Conservation (phyloP, 2,329 filamentous ascomycete genomes). For the Tothia fuscella region DNA sequence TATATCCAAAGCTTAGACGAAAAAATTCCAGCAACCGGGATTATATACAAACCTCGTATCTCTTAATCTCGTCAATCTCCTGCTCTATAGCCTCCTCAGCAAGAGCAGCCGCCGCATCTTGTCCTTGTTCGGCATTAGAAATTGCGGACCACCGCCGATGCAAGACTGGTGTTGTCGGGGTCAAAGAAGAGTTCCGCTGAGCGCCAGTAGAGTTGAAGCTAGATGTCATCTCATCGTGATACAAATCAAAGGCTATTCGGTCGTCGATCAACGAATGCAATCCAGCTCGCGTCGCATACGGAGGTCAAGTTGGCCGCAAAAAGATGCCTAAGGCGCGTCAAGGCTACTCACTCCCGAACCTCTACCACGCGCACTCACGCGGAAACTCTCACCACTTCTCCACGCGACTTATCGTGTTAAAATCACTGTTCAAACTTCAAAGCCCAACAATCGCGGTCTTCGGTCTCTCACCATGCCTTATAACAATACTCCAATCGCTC, state of each 20-base stretch:
- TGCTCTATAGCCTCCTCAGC: slow-evolving; percentile 69
- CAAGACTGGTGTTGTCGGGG: slow-evolving; percentile 41
- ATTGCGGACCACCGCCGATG: slow-evolving; percentile 57
- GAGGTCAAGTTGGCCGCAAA: too few relatives aligned
- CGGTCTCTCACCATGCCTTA: slow-evolving; percentile 60
- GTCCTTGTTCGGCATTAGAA: slow-evolving; percentile 52
- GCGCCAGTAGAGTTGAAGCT: slow-evolving; percentile 26
- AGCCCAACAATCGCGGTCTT: not conserved
- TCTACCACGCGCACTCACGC: not conserved
- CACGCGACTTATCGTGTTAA: slow-evolving; percentile 3
- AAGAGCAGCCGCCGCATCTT: slow-evolving; percentile 39
- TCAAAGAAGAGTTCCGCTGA: slow-evolving; percentile 35
- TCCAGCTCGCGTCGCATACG: too few relatives aligned
- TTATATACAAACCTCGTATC: slow-evolving; percentile 59
- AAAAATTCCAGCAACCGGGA: not conserved
- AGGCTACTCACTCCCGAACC: too few relatives aligned
- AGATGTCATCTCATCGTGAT: slow-evolving; percentile 34
- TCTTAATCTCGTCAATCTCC: slow-evolving; percentile 94
- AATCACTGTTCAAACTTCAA: not conserved
- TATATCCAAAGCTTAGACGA: slow-evolving; percentile 7
- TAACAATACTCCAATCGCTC: slow-evolving; percentile 74
- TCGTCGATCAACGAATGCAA: too few relatives aligned
- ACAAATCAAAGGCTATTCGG: too few relatives aligned
- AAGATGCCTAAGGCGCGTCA: too few relatives aligned
- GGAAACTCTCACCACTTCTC: not conserved